Evolutionary conservation across 2,329 filamentous ascomycete genomes (phyloP).

Genomic region (Akanthomyces uredinophilus): DNA sequence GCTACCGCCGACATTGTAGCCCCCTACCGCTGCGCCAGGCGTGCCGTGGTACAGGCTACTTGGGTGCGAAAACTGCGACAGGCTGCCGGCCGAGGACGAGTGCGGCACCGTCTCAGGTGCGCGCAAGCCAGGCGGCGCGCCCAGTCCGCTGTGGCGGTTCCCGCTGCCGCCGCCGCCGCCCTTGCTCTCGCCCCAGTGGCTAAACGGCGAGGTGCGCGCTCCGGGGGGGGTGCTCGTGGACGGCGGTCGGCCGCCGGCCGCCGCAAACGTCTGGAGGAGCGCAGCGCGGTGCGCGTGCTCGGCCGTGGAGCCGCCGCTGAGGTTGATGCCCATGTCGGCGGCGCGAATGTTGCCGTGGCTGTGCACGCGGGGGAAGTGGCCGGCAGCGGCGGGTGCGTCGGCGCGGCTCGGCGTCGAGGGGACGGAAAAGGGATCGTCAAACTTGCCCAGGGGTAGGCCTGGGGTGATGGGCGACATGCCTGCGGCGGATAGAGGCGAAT

Average conservation of each 20-base stretch:
- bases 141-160: conserved; percentile 19
- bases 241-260: conserved; percentile 4
- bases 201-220: conserved; percentile 28
- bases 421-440: conserved; percentile 13
- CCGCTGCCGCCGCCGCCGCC: conserved; percentile 12
- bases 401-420: not conserved
- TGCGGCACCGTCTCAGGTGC: conserved; percentile 15
- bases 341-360: conserved; percentile 16
- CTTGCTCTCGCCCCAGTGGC: conserved; percentile 25
- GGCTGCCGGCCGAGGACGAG: conserved; percentile 23
- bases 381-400: not conserved
- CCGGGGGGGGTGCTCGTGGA: not conserved
- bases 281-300: conserved; percentile 30
- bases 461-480: conserved; percentile 11
- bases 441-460: not conserved
- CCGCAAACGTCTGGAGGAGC: conserved; percentile 31
- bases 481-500: conserved; percentile 4
- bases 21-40: conserved; percentile 22
- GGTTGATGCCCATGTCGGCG: conserved; percentile 12
- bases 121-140: conserved; percentile 20
- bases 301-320: conserved; percentile 18
- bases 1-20: not conserved
- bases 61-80: conserved; percentile 40
- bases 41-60: conserved; percentile 49
- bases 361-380: conserved; percentile 12